Conservation (phyloP, 2,329 filamentous ascomycete genomes). For the Escovopsis sp. region DNA sequence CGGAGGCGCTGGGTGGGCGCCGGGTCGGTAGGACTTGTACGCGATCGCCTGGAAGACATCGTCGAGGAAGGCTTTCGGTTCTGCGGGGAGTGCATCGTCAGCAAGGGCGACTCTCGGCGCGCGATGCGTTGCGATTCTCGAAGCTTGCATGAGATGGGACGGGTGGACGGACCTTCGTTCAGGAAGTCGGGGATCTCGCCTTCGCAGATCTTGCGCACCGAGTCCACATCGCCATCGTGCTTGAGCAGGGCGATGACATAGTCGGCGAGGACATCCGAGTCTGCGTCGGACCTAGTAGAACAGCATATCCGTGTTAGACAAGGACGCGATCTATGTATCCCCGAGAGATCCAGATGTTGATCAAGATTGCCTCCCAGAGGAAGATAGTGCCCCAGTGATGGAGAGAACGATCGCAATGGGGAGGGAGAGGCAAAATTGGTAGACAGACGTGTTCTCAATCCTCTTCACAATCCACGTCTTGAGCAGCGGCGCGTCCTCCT, state of each 20-base stretch:
- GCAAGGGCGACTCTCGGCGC: slow-evolving; percentile 6
- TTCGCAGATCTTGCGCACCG: slow-evolving; percentile 52
- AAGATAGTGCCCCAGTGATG: too few relatives aligned
- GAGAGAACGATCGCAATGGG: too few relatives aligned
- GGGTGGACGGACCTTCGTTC: slow-evolving; percentile 35
- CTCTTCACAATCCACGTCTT: slow-evolving; percentile 68
- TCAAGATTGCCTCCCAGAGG: too few relatives aligned
- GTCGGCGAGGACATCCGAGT: slow-evolving; percentile 68
- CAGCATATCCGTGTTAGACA: slow-evolving; percentile 2
- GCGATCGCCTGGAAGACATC: slow-evolving; percentile 54
- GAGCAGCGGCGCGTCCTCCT: slow-evolving; percentile 45
- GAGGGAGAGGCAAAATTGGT: background rate
- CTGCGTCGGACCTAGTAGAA: slow-evolving; percentile 53
- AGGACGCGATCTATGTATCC: background rate
- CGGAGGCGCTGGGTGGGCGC: slow-evolving; percentile 28
- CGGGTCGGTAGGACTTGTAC: slow-evolving; percentile 45
- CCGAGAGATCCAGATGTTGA: too few relatives aligned
- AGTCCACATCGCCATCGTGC: slow-evolving; percentile 49
- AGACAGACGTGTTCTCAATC: slow-evolving; percentile 55
- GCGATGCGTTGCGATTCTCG: too few relatives aligned
- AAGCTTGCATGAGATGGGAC: background rate
- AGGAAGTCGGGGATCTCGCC: slow-evolving; percentile 63
- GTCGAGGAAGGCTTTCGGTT: slow-evolving; percentile 42
- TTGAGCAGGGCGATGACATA: slow-evolving; percentile 67
- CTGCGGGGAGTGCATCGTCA: slow-evolving; percentile 8